phyloP scores from a whole-genome alignment of 805 yeast species.

The Lipomyces kockii region DNA sequence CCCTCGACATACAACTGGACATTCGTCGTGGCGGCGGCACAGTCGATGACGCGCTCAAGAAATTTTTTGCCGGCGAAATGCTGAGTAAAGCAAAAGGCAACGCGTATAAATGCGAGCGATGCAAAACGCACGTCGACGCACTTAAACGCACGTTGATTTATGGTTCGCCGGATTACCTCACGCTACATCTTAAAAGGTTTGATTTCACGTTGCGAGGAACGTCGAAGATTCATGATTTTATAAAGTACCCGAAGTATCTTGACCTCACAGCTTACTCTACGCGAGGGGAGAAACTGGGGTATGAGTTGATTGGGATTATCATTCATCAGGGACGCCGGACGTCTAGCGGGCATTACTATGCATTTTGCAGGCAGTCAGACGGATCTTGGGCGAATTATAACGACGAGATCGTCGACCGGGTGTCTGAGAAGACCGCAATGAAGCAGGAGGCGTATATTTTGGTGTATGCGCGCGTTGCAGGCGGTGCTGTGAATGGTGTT shows the following conservation, averaged over 20 bases:
- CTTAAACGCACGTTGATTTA: constrained; percentile 73
- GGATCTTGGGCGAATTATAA: constrained; percentile 93
- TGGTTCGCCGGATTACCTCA: constrained; percentile 84
- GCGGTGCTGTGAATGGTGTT: neutral
- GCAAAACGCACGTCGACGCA: constrained; percentile 78
- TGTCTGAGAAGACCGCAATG: constrained; percentile 72
- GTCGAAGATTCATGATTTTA: constrained; percentile 85
- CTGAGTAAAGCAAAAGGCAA: constrained; percentile 64
- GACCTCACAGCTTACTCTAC: constrained; percentile 65
- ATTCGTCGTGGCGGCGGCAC: constrained; percentile 56
- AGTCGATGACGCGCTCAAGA: constrained; percentile 73
- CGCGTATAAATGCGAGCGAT: constrained; percentile 87
- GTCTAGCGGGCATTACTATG: constrained; percentile 89
- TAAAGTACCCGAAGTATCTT: constrained; percentile 75
- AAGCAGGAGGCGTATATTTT: constrained; percentile 90
- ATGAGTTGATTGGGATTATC: constrained; percentile 79
- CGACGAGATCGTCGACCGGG: constrained; percentile 81
- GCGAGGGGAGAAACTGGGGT: constrained; percentile 47
- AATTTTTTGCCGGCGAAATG: constrained; percentile 81
- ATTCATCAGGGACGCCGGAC: constrained; percentile 95
- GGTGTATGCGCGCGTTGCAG: constrained; percentile 59
- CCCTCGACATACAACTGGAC: constrained; percentile 88
- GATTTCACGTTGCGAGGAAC: constrained; percentile 73
- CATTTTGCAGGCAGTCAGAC: constrained; percentile 90
- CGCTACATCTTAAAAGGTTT: constrained; percentile 88